phyloP scores from a whole-genome alignment of 148 eudicot species.

The Gaultheria prostrata region DNA sequence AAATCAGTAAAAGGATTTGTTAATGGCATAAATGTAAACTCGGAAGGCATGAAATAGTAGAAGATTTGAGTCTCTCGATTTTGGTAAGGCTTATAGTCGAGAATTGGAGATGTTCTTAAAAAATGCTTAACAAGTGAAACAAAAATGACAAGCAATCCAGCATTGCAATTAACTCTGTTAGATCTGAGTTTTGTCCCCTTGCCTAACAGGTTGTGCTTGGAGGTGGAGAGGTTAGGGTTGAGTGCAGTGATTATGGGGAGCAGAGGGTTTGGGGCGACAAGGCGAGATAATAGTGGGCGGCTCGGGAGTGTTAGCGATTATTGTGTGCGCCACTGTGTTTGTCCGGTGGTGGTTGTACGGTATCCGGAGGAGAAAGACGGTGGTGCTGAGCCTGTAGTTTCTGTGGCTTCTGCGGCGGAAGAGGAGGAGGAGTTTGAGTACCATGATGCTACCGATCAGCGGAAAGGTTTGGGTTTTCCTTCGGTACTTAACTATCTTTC shows the following conservation, averaged over 20 bases:
- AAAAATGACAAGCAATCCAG: too few relatives aligned
- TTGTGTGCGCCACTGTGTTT: conserved; percentile 24
- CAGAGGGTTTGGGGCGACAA: conserved; percentile 25
- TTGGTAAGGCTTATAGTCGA: background rate
- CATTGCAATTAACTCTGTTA: background rate
- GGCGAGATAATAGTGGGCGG: conserved; percentile 19
- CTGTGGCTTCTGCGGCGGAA: conserved; percentile 17
- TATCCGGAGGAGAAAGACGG: conserved; percentile 24
- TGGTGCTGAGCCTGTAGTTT: conserved; percentile 11
- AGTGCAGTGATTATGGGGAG: conserved; percentile 28
- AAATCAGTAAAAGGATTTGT: background rate
- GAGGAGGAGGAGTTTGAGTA: conserved; percentile 17
- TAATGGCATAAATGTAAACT: background rate
- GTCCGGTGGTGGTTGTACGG: conserved; percentile 30
- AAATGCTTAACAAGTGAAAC: background rate
- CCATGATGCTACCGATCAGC: conserved; percentile 21
- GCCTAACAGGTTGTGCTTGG: conserved; percentile 18
- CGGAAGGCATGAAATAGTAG: background rate
- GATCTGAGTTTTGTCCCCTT: background rate
- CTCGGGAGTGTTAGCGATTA: conserved; percentile 30
- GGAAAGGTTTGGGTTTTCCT: conserved; percentile 19
- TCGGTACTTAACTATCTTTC: background rate
- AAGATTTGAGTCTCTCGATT: background rate
- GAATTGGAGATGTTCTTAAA: background rate
- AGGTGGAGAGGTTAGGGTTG: conserved; percentile 29